Evolutionary conservation across 805 yeast genomes (phyloP), one percentile per base, ranked within the genome.

Genomic region (Saccharomycodes ludwigii): DNA sequence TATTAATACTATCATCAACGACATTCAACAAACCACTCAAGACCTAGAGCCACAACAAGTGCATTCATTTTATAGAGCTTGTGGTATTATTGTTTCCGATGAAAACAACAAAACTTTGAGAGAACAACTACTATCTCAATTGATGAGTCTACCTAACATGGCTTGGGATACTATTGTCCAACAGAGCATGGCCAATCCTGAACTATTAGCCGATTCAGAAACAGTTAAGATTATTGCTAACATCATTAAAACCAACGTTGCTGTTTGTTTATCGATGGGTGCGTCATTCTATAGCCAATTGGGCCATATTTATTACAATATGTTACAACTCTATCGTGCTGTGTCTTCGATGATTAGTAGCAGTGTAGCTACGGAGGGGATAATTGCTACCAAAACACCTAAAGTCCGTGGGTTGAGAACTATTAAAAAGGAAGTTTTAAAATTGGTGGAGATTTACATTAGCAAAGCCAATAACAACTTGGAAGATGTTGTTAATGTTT

Each of bases 1-100:
- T 48, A 81, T 91, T 42, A 82, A 80, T 50, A 94, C 84, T 43
- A 86, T 91, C 40, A 84, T 91, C 32, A 65, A 74, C 40, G 76
- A 76, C 46, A 79, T 91, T 39, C 91, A 81, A 56, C 63, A 66
- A 25, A 86, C 85, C 37, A 91, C 97, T 3, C 82, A 80, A 35
- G 97, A 91, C 53, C 66, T 91, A 49, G 88, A 78, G 48, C 95
- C 99, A 16, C 96, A 88, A 55, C 99, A 91, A 58, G 94, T 91
- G 18, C 98, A 91, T 55, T 85, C 96, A 2, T 91, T 91, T 52
- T 91, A 91, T 56, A 95, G 82, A 60, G 97, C 98, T 1, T 88
- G 97, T 64, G 96, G 96, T 45, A 74, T 80, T 38, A 88, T 91
- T 34, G 72, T 91, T 22, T 73, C 86, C 32, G 95, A 95, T 9